A percentile compares a stretch with the other conserved stretches of the same genome.
Evolutionary conservation across 805 yeast species (phyloP).

Genomic region (Kuraishia capsulata): DNA sequence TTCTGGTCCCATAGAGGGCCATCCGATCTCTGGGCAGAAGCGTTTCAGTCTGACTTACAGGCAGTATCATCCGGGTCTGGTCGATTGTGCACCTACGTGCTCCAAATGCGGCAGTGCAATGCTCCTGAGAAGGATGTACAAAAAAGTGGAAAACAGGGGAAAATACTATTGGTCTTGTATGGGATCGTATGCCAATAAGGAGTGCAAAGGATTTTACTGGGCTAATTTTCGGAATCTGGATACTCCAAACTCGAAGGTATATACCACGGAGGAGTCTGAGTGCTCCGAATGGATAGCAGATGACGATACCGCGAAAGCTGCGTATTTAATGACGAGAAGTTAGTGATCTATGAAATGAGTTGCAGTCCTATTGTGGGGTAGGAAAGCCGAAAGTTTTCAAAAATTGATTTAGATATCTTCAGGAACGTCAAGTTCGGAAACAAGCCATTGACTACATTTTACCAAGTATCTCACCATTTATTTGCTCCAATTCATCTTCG

Average conservation of each 20-base stretch:
- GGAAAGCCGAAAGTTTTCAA: too few relatives aligned
- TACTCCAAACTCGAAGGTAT: constrained; percentile 16
- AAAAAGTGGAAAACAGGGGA: constrained; percentile 36
- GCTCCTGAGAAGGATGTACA: constrained; percentile 49
- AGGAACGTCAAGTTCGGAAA: too few relatives aligned
- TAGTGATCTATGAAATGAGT: not conserved
- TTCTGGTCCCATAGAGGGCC: constrained; percentile 27
- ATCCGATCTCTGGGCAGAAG: constrained; percentile 37
- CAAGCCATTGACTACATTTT: too few relatives aligned
- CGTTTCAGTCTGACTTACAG: constrained; percentile 64
- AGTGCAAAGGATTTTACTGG: constrained; percentile 41
- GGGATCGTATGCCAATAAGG: constrained; percentile 29
- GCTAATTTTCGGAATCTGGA: constrained; percentile 45
- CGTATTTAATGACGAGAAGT: not conserved
- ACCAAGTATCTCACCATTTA: too few relatives aligned
- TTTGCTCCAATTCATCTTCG: too few relatives aligned
- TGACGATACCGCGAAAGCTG: constrained; percentile 22
- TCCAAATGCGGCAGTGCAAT: constrained; percentile 29
- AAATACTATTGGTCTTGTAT: constrained; percentile 64
- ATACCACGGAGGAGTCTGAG: constrained; percentile 21
- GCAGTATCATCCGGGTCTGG: constrained; percentile 32
- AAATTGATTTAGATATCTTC: too few relatives aligned
- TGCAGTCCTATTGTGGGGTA: too few relatives aligned
- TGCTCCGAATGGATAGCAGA: constrained; percentile 38
- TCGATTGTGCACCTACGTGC: constrained; percentile 32